Conservation (phyloP, 2,329 filamentous ascomycete species). For the Ceratocystis colombiana region DNA sequence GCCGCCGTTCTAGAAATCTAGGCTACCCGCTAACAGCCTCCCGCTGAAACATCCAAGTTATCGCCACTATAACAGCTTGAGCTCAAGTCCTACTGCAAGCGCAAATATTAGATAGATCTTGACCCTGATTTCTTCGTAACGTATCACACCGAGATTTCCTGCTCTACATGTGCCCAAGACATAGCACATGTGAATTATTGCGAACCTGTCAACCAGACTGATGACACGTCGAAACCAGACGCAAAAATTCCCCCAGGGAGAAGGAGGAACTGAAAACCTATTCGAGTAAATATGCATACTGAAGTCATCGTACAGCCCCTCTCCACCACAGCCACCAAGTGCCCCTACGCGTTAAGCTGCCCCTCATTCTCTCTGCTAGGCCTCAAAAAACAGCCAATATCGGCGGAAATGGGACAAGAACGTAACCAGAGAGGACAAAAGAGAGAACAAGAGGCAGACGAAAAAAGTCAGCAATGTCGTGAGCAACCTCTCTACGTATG, state of each 20-base stretch:
- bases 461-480: not conserved
- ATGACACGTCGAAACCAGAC: not conserved
- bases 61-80: not conserved
- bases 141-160: constrained; percentile 2
- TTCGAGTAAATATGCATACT: not conserved
- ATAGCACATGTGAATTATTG: not conserved
- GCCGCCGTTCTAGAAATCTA: not conserved
- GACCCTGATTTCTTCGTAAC: constrained; percentile 2
- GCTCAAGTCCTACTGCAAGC: not conserved
- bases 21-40: not conserved
- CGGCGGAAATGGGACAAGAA: constrained; percentile 8
- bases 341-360: not conserved
- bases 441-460: not conserved
- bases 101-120: not conserved
- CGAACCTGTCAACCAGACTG: not conserved
- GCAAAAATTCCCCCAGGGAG: not conserved
- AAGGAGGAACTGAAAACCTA: not conserved
- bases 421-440: not conserved
- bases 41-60: not conserved
- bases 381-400: constrained; percentile 13
- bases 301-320: constrained; percentile 16
- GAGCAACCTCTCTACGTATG: not conserved
- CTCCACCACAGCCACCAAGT: constrained; percentile 14
- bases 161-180: not conserved
- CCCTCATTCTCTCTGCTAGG: not conserved